Percentiles rank a stretch among this genome's conserved stretches.
Conservation (phyloP, 2,329 filamentous ascomycete species). For the Talaromyces sp. region DNA sequence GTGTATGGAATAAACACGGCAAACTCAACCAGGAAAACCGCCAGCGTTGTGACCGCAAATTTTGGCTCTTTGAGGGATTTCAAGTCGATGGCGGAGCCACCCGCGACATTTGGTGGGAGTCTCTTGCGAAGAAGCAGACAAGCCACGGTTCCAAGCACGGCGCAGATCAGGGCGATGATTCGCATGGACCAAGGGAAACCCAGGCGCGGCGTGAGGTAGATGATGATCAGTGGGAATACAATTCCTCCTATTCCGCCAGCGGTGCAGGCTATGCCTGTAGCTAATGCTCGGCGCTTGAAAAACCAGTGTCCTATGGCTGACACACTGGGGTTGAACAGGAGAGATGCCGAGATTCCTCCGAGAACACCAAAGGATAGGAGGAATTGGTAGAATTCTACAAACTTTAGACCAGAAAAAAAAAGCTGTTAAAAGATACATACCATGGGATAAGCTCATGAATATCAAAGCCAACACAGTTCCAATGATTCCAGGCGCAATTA, state of each 20-base stretch:
- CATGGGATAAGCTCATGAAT: not conserved
- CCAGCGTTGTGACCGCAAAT: slow-evolving; percentile 19
- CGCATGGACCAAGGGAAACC: slow-evolving; percentile 28
- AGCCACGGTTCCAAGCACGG: slow-evolving; percentile 12
- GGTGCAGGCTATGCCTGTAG: slow-evolving; percentile 30
- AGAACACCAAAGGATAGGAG: slow-evolving; percentile 31
- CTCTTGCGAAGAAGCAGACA: not conserved
- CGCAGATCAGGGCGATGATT: slow-evolving; percentile 22
- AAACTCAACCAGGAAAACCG: slow-evolving; percentile 30
- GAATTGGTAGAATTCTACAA: slow-evolving; percentile 31
- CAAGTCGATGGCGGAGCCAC: slow-evolving; percentile 14
- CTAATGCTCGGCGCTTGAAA: slow-evolving; percentile 22
- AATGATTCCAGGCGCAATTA: not conserved
- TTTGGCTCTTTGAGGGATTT: slow-evolving; percentile 17
- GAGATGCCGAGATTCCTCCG: slow-evolving; percentile 25
- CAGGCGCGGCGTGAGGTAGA: slow-evolving; percentile 21
- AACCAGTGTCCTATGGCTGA: slow-evolving; percentile 31
- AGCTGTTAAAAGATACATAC: slow-evolving; percentile 17
- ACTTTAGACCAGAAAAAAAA: not conserved
- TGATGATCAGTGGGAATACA: slow-evolving; percentile 29
- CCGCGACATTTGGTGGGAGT: not conserved
- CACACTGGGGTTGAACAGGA: slow-evolving; percentile 27
- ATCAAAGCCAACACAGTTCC: not conserved
- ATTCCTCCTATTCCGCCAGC: slow-evolving; percentile 30
- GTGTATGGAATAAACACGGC: slow-evolving; percentile 31